Conservation (phyloP, 1,284 basidiomycete genomes). For the Trichosporon faecale region DNA sequence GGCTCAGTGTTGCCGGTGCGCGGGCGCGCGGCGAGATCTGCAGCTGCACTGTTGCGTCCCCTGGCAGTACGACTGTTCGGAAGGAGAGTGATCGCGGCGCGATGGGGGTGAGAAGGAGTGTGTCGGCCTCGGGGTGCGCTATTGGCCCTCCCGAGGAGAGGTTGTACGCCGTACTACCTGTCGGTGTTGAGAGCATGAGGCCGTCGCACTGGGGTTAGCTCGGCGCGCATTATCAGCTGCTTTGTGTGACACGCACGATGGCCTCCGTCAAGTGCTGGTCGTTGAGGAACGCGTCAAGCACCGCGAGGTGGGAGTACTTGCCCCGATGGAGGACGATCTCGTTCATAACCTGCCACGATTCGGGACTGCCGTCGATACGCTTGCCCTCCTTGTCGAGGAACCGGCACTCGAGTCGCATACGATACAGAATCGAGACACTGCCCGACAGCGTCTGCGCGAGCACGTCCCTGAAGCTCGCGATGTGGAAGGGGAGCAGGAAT, state of each 20-base stretch:
- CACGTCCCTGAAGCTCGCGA: conserved; percentile 59
- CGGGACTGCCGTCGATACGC: conserved; percentile 53
- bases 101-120: conserved; percentile 87
- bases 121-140: conserved; percentile 85
- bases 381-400: conserved; percentile 64
- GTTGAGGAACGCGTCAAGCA: conserved; percentile 89
- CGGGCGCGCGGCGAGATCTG: conserved; percentile 82
- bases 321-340: conserved; percentile 91
- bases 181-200: conserved; percentile 92
- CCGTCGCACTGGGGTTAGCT: conserved; percentile 71
- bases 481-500: conserved; percentile 84
- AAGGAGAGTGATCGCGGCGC: conserved; percentile 91
- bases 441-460: conserved; percentile 63
- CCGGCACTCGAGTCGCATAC: conserved; percentile 80
- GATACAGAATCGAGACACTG: conserved; percentile 62
- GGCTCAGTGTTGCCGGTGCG: conserved; percentile 80
- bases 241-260: conserved; percentile 83
- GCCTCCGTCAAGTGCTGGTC: conserved; percentile 92
- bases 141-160: conserved; percentile 94
- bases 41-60: conserved; percentile 70
- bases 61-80: conserved; percentile 82
- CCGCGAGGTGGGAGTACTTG: conserved; percentile 82
- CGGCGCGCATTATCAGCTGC: too few species aligned
- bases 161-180: conserved; percentile 94
- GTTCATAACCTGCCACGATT: conserved; percentile 95